Conservation (phyloP, 1,284 basidiomycete species). For the Golubevia sp. region DNA sequence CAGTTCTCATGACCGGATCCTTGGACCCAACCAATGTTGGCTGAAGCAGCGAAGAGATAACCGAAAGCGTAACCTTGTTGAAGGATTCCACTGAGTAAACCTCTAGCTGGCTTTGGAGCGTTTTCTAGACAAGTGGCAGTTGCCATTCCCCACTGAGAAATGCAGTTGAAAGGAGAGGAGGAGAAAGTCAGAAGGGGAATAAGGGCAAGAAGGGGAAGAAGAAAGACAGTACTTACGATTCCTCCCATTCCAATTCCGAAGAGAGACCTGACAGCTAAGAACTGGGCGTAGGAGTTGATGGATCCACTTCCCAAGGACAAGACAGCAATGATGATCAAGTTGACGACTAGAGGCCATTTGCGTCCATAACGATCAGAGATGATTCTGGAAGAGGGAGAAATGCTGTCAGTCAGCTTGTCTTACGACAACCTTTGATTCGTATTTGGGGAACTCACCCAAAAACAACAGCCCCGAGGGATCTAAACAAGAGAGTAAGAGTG, state of each 20-base stretch:
- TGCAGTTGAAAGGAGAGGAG: slow-evolving; percentile 3
- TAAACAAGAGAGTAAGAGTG: slow-evolving; percentile 88
- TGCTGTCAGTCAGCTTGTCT: not conserved
- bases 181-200: slow-evolving; percentile 5
- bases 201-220: not conserved
- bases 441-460: slow-evolving; percentile 67
- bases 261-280: slow-evolving; percentile 63
- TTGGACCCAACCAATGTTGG: slow-evolving; percentile 70
- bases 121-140: slow-evolving; percentile 78
- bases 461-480: slow-evolving; percentile 81
- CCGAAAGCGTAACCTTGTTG: slow-evolving; percentile 77
- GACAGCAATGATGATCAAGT: slow-evolving; percentile 64
- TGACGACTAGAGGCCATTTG: slow-evolving; percentile 85
- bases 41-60: slow-evolving; percentile 68
- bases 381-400: slow-evolving; percentile 8
- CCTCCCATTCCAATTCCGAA: slow-evolving; percentile 74
- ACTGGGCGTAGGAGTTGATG: slow-evolving; percentile 64
- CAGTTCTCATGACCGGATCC: slow-evolving; percentile 61
- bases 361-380: slow-evolving; percentile 74
- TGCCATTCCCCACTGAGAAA: slow-evolving; percentile 7
- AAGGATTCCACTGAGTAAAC: slow-evolving; percentile 80
- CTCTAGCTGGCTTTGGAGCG: slow-evolving; percentile 82
- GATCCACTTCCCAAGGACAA: slow-evolving; percentile 76
- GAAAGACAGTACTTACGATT: slow-evolving; percentile 63
- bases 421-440: not conserved